Percentiles rank a stretch among this genome's conserved stretches.
Evolutionary conservation across 2,329 filamentous ascomycete genomes (phyloP).

Genomic region (Botrytis hyacinthi): DNA sequence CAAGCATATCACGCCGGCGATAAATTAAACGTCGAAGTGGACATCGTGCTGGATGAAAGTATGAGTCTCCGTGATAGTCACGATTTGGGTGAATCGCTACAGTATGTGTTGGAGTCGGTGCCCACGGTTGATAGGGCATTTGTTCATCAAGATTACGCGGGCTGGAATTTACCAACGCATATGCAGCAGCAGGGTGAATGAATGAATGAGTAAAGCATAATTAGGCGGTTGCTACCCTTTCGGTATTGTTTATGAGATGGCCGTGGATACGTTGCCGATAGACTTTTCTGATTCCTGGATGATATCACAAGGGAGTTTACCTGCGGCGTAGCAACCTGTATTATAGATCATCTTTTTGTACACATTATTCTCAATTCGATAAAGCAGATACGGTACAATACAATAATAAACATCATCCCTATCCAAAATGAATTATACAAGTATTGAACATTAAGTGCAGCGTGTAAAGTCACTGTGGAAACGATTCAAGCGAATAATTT

Average conservation of each 20-base stretch:
- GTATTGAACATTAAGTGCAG: not conserved
- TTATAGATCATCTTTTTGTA: not conserved
- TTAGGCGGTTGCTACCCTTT: not conserved
- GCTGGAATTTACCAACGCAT: conserved; percentile 39
- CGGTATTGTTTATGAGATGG: not conserved
- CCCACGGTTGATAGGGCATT: conserved; percentile 43
- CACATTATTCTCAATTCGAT: not conserved
- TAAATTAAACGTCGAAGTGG: conserved; percentile 61
- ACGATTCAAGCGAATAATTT: too few relatives aligned
- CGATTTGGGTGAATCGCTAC: conserved; percentile 61
- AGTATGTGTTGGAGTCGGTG: conserved; percentile 58
- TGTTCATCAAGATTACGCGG: conserved; percentile 43
- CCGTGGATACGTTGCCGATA: too few relatives aligned
- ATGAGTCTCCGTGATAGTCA: conserved; percentile 53
- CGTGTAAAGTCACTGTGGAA: not conserved
- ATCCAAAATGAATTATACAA: not conserved
- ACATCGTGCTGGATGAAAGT: conserved; percentile 55
- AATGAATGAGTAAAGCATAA: not conserved
- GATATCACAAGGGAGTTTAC: not conserved
- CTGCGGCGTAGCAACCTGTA: not conserved
- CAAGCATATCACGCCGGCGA: conserved; percentile 62
- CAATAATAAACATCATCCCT: not conserved
- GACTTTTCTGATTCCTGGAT: not conserved
- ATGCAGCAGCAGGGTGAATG: conserved; percentile 38
- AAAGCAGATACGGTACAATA: not conserved